These are phyloP conservation scores for Ogataea pini DNA, from an alignment of 805 yeast species.

Conservation along the genomic window DNA sequence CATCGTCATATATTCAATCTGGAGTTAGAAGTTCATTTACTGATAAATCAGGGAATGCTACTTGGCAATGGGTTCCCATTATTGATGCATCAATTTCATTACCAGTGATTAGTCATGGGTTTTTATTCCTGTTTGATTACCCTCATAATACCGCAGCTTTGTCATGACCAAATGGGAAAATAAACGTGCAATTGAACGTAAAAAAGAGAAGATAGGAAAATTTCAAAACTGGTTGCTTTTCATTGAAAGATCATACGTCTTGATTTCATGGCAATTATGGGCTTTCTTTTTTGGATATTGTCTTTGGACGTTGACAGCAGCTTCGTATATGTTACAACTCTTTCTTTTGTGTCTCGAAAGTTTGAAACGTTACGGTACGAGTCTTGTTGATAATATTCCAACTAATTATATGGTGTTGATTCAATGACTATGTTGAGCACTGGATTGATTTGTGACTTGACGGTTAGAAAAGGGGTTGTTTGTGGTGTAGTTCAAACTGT, in stretches of 20 bases:
- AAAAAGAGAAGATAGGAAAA: conserved; percentile 41
- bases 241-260: conserved; percentile 43
- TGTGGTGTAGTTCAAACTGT: conserved; percentile 48
- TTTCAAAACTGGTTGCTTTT: conserved; percentile 29
- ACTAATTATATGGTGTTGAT: conserved; percentile 56
- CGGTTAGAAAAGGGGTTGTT: conserved; percentile 32
- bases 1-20: conserved; percentile 64
- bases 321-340: conserved; percentile 30
- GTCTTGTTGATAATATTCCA: conserved; percentile 52
- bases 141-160: conserved; percentile 27
- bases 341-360: conserved; percentile 41
- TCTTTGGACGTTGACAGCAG: conserved; percentile 31
- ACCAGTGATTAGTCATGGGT: conserved; percentile 59
- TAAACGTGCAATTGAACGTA: conserved; percentile 24
- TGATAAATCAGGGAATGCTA: conserved; percentile 53
- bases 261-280: conserved; percentile 50
- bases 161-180: conserved; percentile 23
- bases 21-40: conserved; percentile 48
- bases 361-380: conserved; percentile 45
- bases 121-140: conserved; percentile 60
- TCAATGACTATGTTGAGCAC: conserved; percentile 45
- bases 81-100: conserved; percentile 63
- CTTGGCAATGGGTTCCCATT: conserved; percentile 77
- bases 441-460: conserved; percentile 27
- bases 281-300: conserved; percentile 27